Conservation (phyloP, 805 yeast species). For the Hyphopichia homilentoma region DNA sequence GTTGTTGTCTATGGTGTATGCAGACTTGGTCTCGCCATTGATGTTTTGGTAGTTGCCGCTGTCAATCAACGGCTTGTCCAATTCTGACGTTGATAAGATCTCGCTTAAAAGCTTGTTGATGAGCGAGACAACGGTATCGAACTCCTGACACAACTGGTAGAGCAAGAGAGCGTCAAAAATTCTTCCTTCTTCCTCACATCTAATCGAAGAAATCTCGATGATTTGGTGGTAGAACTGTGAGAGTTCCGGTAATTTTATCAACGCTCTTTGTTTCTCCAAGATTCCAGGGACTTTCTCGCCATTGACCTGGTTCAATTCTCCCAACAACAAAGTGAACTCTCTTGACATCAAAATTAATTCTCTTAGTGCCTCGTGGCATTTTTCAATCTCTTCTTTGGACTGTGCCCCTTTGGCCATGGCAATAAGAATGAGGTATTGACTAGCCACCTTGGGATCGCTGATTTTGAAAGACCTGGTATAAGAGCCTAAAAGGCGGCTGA, state of each 20-base stretch:
- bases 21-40: slow-evolving; percentile 25
- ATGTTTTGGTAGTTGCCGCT: slow-evolving; percentile 41
- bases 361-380: slow-evolving; percentile 74
- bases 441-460: slow-evolving; percentile 85
- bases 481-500: slow-evolving; percentile 68
- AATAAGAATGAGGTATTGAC: slow-evolving; percentile 78
- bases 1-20: slow-evolving; percentile 44
- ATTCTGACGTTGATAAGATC: slow-evolving; percentile 64
- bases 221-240: slow-evolving; percentile 63
- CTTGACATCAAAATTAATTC: slow-evolving; percentile 84
- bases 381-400: slow-evolving; percentile 42
- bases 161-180: slow-evolving; percentile 78
- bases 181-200: slow-evolving; percentile 90
- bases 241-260: slow-evolving; percentile 57
- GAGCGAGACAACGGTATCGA: slow-evolving; percentile 71
- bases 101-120: slow-evolving; percentile 79
- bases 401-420: slow-evolving; percentile 44
- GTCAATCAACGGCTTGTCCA: slow-evolving; percentile 52
- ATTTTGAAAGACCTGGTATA: slow-evolving; percentile 80
- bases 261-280: slow-evolving; percentile 69
- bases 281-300: slow-evolving; percentile 81
- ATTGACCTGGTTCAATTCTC: slow-evolving; percentile 66
- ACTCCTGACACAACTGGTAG: slow-evolving; percentile 86
- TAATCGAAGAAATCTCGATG: slow-evolving; percentile 78
- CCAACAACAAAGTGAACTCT: slow-evolving; percentile 76